phyloP scores from a whole-genome alignment of 2,329 filamentous ascomycete species.

The Aspergillus sp. region DNA sequence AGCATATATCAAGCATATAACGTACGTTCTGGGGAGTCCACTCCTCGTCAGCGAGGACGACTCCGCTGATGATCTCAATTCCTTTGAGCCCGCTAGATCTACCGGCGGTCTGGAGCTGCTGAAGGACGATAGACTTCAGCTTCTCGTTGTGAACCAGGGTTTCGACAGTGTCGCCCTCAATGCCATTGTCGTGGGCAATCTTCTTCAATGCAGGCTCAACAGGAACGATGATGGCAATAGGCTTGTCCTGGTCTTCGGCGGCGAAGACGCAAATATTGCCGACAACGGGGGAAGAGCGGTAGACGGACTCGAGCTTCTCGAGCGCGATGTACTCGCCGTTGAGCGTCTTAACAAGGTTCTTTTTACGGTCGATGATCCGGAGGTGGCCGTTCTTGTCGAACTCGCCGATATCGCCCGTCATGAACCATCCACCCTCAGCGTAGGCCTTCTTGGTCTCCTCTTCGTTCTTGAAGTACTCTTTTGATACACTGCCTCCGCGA shows the following conservation, averaged over 20 bases:
- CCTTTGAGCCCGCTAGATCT: slow-evolving; percentile 36
- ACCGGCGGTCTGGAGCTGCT: slow-evolving; percentile 41
- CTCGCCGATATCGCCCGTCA: slow-evolving; percentile 92
- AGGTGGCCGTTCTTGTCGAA: slow-evolving; percentile 79
- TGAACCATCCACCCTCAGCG: slow-evolving; percentile 91
- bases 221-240: slow-evolving; percentile 76
- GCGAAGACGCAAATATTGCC: slow-evolving; percentile 87
- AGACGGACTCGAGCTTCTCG: slow-evolving; percentile 91
- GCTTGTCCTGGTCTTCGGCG: slow-evolving; percentile 70
- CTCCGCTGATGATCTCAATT: slow-evolving; percentile 46
- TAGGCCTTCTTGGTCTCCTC: slow-evolving; percentile 79
- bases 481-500: slow-evolving; percentile 71
- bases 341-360: slow-evolving; percentile 95
- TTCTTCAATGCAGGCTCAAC: slow-evolving; percentile 58
- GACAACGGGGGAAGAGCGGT: slow-evolving; percentile 76
- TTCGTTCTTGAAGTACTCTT: slow-evolving; percentile 80
- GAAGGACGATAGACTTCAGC: slow-evolving; percentile 41
- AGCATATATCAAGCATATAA: not conserved
- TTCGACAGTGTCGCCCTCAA: slow-evolving; percentile 65
- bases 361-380: slow-evolving; percentile 90
- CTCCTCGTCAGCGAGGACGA: slow-evolving; percentile 47
- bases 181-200: slow-evolving; percentile 56
- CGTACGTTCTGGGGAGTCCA: slow-evolving; percentile 46
- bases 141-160: slow-evolving; percentile 59
- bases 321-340: slow-evolving; percentile 96